These are phyloP conservation scores for Cercospora brassicicola DNA, from an alignment of 2,329 filamentous ascomycete genomes.

Conservation along the genomic window DNA sequence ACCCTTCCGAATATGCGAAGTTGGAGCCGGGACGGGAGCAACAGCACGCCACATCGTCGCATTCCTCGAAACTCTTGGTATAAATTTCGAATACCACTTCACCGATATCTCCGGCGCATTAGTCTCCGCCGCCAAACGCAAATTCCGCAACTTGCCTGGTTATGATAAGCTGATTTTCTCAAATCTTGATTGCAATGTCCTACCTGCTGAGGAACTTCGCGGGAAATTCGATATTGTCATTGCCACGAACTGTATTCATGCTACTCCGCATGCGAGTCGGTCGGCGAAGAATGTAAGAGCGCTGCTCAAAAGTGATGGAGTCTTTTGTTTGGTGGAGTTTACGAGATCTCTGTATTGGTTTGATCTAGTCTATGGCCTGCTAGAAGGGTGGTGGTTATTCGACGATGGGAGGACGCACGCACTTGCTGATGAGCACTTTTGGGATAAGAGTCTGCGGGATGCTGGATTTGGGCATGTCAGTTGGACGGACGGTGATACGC, in stretches of 20 bases:
- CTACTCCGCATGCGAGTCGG: constrained; percentile 36
- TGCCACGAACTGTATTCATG: constrained; percentile 42
- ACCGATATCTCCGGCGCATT: constrained; percentile 45
- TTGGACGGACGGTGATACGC: constrained; percentile 37
- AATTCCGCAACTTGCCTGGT: not conserved
- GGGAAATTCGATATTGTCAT: constrained; percentile 36
- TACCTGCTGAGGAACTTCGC: not conserved
- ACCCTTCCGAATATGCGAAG: constrained; percentile 42
- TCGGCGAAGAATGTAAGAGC: constrained; percentile 35
- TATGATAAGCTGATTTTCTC: constrained; percentile 29
- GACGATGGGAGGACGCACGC: constrained; percentile 43
- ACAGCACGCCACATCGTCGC: constrained; percentile 42
- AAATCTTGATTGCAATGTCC: constrained; percentile 28
- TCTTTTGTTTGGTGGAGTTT: constrained; percentile 40
- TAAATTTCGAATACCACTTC: constrained; percentile 45
- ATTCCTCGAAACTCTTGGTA: constrained; percentile 25
- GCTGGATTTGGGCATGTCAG: constrained; percentile 40
- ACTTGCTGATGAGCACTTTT: constrained; percentile 18
- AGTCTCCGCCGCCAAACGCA: constrained; percentile 27
- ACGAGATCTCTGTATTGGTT: constrained; percentile 35
- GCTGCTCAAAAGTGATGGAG: constrained; percentile 35
- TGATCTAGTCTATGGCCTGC: constrained; percentile 40
- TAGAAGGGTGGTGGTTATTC: constrained; percentile 45
- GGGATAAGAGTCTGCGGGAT: constrained; percentile 31
- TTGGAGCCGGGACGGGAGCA: constrained; percentile 49